A percentile compares a stretch with the other conserved stretches of the same genome.
These are phyloP conservation scores for Auricularia auricula-judae DNA, from an alignment of 768 basidiomycete genomes.

Conservation along the genomic window DNA sequence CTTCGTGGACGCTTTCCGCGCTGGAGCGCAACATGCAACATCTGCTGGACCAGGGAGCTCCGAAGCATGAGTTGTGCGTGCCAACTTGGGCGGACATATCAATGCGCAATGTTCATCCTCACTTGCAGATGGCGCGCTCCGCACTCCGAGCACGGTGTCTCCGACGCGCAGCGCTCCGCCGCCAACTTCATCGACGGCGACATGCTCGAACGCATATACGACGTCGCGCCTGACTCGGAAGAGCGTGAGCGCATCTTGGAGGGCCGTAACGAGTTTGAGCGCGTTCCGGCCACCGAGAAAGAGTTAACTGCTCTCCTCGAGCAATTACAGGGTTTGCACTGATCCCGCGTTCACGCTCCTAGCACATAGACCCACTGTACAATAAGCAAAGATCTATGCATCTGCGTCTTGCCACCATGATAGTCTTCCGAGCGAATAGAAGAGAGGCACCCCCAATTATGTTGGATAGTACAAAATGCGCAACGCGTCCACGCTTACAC, in stretches of 20 bases:
- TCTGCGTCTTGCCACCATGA: neutral
- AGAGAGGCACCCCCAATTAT: too few species aligned
- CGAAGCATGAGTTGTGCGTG: slow-evolving; percentile 48
- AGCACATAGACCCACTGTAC: slow-evolving; percentile 4
- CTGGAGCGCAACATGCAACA: slow-evolving; percentile 67
- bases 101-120: neutral
- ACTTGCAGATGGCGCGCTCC: slow-evolving; percentile 57
- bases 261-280: slow-evolving; percentile 51
- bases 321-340: slow-evolving; percentile 33
- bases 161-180: slow-evolving; percentile 44
- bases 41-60: slow-evolving; percentile 41
- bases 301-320: slow-evolving; percentile 27
- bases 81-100: neutral
- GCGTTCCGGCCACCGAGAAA: slow-evolving; percentile 33
- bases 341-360: neutral
- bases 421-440: neutral
- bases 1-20: slow-evolving; percentile 49
- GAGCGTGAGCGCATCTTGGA: slow-evolving; percentile 41
- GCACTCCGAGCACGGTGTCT: slow-evolving; percentile 40
- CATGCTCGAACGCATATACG: slow-evolving; percentile 61
- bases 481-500: too few species aligned
- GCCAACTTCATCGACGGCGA: slow-evolving; percentile 84
- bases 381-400: neutral
- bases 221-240: slow-evolving; percentile 26
- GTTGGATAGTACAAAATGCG: too few species aligned